Evolutionary conservation across 345 rosid species (phyloP).

Genomic region (Gossypium thurberi): DNA sequence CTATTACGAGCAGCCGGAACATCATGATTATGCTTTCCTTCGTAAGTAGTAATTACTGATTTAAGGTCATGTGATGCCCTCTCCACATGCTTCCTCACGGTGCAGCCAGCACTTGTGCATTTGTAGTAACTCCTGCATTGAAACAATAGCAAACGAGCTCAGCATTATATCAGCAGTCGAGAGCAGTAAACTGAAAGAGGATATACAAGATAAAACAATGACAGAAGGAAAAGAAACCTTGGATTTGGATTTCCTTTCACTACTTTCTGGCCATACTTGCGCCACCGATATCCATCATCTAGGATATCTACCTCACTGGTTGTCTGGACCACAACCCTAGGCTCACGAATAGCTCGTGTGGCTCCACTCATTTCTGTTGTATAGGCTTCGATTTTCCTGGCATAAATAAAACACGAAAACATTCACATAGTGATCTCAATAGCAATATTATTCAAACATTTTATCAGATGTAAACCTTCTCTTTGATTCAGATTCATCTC

Average conservation of each 20-base stretch:
- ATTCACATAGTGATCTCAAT: conserved; percentile 8
- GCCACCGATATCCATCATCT: conserved; percentile 97
- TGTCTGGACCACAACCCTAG: conserved; percentile 97
- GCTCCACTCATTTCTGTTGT: conserved; percentile 87
- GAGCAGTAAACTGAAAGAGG: not conserved
- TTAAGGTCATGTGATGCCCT: conserved; percentile 97
- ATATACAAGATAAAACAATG: not conserved
- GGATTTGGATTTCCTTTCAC: conserved; percentile 99
- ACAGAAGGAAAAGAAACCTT: conserved; percentile 37
- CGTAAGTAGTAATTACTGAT: conserved; percentile 92
- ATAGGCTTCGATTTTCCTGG: conserved; percentile 78
- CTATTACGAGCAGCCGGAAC: conserved; percentile 88
- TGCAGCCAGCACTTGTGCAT: conserved; percentile 90
- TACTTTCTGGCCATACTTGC: conserved; percentile 98
- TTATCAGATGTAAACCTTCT: conserved; percentile 50
- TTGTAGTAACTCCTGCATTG: conserved; percentile 87
- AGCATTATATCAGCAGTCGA: not conserved
- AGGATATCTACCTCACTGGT: conserved; percentile 95
- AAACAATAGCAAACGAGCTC: not conserved
- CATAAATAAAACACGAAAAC: conserved; percentile 10
- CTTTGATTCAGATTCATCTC: conserved; percentile 83
- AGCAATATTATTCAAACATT: not conserved
- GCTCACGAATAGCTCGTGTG: conserved; percentile 87
- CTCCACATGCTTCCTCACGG: conserved; percentile 94
- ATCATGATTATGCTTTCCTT: conserved; percentile 98